These are phyloP conservation scores for Cenchrus fungigraminus DNA, from an alignment of 176 grass and related monocot species.

Conservation along the genomic window DNA sequence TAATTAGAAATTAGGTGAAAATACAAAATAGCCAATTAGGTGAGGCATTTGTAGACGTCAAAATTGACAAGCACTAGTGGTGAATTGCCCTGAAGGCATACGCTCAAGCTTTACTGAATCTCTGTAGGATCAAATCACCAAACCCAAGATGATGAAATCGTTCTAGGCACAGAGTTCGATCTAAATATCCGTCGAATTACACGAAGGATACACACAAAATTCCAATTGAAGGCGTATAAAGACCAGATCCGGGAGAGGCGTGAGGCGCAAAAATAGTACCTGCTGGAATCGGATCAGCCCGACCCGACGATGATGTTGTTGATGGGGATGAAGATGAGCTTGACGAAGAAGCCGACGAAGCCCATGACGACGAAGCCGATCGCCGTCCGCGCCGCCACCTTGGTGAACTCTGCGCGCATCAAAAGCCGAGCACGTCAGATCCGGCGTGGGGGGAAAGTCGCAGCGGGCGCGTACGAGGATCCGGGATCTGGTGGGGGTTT, in stretches of 20 bases:
- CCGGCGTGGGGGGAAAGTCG: not conserved
- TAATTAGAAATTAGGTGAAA: not conserved
- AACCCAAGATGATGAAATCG: not conserved
- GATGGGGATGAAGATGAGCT: conserved; percentile 97
- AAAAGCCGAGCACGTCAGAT: conserved; percentile 34
- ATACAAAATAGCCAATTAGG: not conserved
- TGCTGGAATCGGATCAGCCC: conserved; percentile 42
- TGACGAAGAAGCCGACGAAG: conserved; percentile 95
- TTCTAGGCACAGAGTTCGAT: not conserved
- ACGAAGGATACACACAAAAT: not conserved
- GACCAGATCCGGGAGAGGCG: not conserved
- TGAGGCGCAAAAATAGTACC: conserved; percentile 13
- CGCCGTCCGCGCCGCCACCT: conserved; percentile 77
- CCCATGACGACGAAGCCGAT: conserved; percentile 95
- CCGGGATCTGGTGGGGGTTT: conserved; percentile 22
- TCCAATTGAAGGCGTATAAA: not conserved
- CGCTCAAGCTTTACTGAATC: not conserved
- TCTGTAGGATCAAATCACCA: not conserved
- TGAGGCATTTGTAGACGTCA: not conserved
- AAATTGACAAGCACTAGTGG: not conserved
- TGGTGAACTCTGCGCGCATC: conserved; percentile 67
- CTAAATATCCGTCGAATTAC: conserved; percentile 1
- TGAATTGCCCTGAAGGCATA: not conserved
- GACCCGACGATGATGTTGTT: conserved; percentile 98
- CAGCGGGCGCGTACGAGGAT: not conserved